These are phyloP conservation scores for Pseudogymnoascus sp. DNA, from an alignment of 2,329 filamentous ascomycete species.

Conservation along the genomic window DNA sequence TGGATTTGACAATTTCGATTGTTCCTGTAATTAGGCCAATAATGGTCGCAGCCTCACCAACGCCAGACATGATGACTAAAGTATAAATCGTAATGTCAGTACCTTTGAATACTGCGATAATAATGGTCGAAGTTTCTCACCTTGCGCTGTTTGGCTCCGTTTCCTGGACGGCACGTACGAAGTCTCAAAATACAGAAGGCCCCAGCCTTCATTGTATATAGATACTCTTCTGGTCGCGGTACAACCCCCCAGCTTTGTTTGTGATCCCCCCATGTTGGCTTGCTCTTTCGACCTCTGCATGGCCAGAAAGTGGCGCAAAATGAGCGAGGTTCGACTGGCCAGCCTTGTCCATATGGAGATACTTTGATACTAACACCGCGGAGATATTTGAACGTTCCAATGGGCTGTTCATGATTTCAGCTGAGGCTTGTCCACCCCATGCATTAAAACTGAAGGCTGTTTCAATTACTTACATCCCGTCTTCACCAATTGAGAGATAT, in stretches of 20 bases:
- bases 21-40: conserved; percentile 24
- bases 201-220: too few species aligned
- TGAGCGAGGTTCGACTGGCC: neutral
- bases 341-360: neutral
- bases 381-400: neutral
- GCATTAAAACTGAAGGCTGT: neutral
- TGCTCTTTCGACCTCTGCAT: too few species aligned
- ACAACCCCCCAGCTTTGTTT: too few species aligned
- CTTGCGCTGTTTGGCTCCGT: too few species aligned
- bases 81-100: neutral
- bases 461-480: too few species aligned
- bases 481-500: too few species aligned
- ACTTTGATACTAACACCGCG: neutral
- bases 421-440: neutral
- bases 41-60: conserved; percentile 18
- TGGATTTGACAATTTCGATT: conserved; percentile 24
- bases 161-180: too few species aligned
- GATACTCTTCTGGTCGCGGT: too few species aligned
- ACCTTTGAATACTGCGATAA: too few species aligned
- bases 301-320: neutral
- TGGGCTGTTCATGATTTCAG: neutral
- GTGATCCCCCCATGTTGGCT: too few species aligned
- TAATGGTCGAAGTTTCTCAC: too few species aligned
- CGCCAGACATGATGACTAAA: neutral
- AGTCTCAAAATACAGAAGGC: too few species aligned